These are phyloP conservation scores for Zasmidium angulare DNA, from an alignment of 2,329 filamentous ascomycete genomes.

Conservation along the genomic window DNA sequence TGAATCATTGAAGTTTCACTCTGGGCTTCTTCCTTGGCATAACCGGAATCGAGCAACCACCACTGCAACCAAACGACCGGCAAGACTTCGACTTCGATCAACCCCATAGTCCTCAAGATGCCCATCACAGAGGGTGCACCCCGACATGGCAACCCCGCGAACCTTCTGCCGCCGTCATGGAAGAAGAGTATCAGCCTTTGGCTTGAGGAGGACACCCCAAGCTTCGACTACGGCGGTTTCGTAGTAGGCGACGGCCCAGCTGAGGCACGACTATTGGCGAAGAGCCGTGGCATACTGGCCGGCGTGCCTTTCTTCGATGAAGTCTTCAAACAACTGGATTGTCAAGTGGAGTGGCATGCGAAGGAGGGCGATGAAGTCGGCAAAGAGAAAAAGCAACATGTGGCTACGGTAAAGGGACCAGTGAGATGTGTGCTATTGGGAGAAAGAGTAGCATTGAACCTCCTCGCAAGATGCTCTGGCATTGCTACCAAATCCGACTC, in stretches of 20 bases:
- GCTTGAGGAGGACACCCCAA: slow-evolving; percentile 95
- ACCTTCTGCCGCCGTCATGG: slow-evolving; percentile 83
- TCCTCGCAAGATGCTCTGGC: slow-evolving; percentile 85
- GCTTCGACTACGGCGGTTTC: slow-evolving; percentile 95
- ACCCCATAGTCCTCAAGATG: slow-evolving; percentile 22
- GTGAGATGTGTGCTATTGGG: slow-evolving; percentile 82
- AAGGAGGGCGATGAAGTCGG: slow-evolving; percentile 71
- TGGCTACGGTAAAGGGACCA: slow-evolving; percentile 83
- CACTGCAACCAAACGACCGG: neutral
- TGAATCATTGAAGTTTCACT: no score
- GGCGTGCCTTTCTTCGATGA: slow-evolving; percentile 95
- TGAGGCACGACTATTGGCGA: slow-evolving; percentile 56
- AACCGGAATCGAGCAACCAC: no score
- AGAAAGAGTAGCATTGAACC: slow-evolving; percentile 89
- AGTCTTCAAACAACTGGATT: slow-evolving; percentile 85
- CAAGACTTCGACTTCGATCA: slow-evolving; percentile 1
- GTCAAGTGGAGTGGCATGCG: slow-evolving; percentile 84
- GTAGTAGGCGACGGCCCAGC: slow-evolving; percentile 73
- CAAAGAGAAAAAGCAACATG: slow-evolving; percentile 58
- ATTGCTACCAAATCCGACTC: slow-evolving; percentile 66
- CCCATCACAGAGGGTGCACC: slow-evolving; percentile 53
- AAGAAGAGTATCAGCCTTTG: slow-evolving; percentile 77
- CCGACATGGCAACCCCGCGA: slow-evolving; percentile 59
- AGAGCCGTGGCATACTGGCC: slow-evolving; percentile 74
- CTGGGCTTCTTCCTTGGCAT: no score